Evolutionary conservation across 257 asterid genomes (phyloP).

Genomic region (Rauvolfia tetraphylla): DNA sequence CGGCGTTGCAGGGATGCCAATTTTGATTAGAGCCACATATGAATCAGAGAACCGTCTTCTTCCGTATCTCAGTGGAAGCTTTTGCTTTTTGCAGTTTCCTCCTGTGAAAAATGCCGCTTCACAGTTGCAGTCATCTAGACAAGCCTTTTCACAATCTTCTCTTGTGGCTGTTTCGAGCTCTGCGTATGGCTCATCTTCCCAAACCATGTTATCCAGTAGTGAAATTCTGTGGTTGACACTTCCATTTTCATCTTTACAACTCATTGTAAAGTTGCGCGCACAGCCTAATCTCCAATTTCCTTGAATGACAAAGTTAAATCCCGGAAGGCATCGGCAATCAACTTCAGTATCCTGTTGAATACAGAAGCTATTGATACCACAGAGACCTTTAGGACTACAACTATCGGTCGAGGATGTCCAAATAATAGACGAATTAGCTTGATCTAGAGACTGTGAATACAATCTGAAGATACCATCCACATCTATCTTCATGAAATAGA

Average conservation of each 20-base stretch:
- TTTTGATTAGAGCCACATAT: constrained; percentile 29
- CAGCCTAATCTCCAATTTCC: too few species aligned
- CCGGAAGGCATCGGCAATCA: too few species aligned
- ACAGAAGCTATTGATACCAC: too few species aligned
- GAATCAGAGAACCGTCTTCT: constrained; percentile 20
- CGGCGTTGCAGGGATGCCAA: constrained; percentile 7
- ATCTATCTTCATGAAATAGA: constrained; percentile 35
- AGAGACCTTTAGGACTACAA: too few species aligned
- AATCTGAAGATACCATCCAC: constrained; percentile 40
- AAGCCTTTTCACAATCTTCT: constrained; percentile 36
- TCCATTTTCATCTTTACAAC: too few species aligned
- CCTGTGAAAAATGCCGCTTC: constrained; percentile 35
- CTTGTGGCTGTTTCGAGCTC: not conserved
- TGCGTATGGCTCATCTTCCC: constrained; percentile 34
- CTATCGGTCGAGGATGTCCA: constrained; percentile 19
- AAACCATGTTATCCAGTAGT: constrained; percentile 5
- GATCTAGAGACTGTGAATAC: constrained; percentile 28
- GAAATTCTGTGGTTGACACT: too few species aligned
- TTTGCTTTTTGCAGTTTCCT: constrained; percentile 34
- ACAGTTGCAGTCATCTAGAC: constrained; percentile 48
- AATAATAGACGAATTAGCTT: constrained; percentile 18
- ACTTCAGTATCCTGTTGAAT: too few species aligned
- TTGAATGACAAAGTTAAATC: too few species aligned
- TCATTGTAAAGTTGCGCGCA: too few species aligned
- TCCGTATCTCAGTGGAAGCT: constrained; percentile 47